Evolutionary conservation across 2,329 filamentous ascomycete species (phyloP), one percentile per base, ranked within the genome.

Genomic region (Neofusicoccum laricinum): DNA sequence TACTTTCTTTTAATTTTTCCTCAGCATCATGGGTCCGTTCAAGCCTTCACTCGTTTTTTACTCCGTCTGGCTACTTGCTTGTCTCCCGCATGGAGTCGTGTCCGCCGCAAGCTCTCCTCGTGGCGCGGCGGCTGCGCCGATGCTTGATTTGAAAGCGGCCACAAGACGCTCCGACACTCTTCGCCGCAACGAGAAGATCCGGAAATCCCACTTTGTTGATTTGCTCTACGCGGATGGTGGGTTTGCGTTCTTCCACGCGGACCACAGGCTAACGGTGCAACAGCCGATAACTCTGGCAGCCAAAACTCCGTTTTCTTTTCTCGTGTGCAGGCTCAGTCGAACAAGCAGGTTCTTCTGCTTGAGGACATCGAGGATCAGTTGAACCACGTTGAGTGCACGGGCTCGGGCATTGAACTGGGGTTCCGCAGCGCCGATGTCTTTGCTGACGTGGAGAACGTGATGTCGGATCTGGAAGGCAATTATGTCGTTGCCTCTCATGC

Each of bases 361-460:
- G 76, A 78, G 63, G 75, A 77, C 34, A 70, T 76, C 51, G 76
- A 78, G 45, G 71, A 76, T 50, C 71, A 73, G 55, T 59, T 77
- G 32, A 64, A 70, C 34, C 67, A 70, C 62, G 69, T 77, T 2
- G 58, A 70, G 38, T 78, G 76, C 53, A 63, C 63, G 1, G 57
- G 66, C 11, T 69, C 68, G 4, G 68, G 41, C 41, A 71, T 78
- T 51, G 70, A 67, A 48, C 66, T 78, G 11, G 67, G 67, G 19
- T 77, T 78, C 43, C 69, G 69, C 2, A 70, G 73, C 53, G 49
- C 62, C 1, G 58, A 67, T 3, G 69, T 70, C 2, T 70, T 73
- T 11, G 67, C 67, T 32, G 73, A 74, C 51, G 72, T 72, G 2
- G 70, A 67, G 53, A 58, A 69, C 30, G 71, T 73, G 45, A 72